Percentiles rank a stretch among this genome's conserved stretches.
Conservation (phyloP, 352 stramenopile genomes). For the Lagenidium giganteum region DNA sequence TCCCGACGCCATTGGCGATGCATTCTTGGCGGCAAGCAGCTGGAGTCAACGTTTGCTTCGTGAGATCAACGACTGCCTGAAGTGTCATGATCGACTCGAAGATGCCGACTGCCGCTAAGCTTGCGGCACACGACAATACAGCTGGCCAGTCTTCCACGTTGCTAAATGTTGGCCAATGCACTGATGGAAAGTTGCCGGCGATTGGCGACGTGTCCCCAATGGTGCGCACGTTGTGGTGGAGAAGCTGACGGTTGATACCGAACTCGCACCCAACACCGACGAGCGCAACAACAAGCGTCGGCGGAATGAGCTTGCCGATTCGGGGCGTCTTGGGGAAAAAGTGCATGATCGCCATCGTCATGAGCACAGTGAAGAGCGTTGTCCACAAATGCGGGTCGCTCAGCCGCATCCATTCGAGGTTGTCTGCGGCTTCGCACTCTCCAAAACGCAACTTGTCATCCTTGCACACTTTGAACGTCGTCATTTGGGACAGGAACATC, state of each 20-base stretch:
- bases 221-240: conserved; percentile 69
- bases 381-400: conserved; percentile 51
- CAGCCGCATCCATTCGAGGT: conserved; percentile 73
- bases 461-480: conserved; percentile 84
- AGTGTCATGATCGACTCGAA: conserved; percentile 95
- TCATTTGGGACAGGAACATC: conserved; percentile 93
- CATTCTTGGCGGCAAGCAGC: conserved; percentile 69
- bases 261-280: conserved; percentile 84
- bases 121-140: conserved; percentile 85
- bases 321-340: conserved; percentile 61
- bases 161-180: conserved; percentile 38
- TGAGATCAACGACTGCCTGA: conserved; percentile 89
- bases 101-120: conserved; percentile 86
- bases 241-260: conserved; percentile 71
- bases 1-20: conserved; percentile 86
- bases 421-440: conserved; percentile 59
- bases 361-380: conserved; percentile 56
- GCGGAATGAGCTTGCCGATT: conserved; percentile 64
- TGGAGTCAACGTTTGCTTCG: conserved; percentile 64
- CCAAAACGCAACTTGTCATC: conserved; percentile 54
- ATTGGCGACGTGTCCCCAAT: conserved; percentile 73
- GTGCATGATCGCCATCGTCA: conserved; percentile 88
- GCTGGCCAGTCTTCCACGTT: conserved; percentile 53
- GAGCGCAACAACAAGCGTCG: conserved; percentile 73
- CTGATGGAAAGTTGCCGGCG: conserved; percentile 42